Evolutionary conservation across 169 alveolate genomes (phyloP).

Genomic region (Plasmodium yoelii): DNA sequence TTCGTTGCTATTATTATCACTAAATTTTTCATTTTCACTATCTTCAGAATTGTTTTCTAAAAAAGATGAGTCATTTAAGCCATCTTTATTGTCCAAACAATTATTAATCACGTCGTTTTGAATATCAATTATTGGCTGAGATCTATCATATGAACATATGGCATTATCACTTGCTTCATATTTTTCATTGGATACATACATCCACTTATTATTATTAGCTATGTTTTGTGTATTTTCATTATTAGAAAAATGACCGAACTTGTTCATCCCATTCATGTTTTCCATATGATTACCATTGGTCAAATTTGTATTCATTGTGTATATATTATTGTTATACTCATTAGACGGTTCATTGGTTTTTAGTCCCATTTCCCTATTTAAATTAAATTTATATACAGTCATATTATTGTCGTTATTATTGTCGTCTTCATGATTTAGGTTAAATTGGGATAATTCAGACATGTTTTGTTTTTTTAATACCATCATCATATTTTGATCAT

Average conservation of each 20-base stretch:
- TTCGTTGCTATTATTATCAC: background rate
- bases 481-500: constrained; percentile 53
- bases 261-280: background rate
- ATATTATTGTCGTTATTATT: background rate
- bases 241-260: background rate
- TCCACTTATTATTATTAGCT: constrained; percentile 13
- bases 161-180: constrained; percentile 38
- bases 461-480: constrained; percentile 14
- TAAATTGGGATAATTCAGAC: background rate
- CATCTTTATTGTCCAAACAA: background rate
- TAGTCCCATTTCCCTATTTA: background rate
- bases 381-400: constrained; percentile 30
- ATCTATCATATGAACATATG: constrained; percentile 44
- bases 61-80: background rate
- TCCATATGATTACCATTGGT: background rate
- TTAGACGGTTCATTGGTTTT: background rate
- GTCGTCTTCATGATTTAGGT: constrained; percentile 4
- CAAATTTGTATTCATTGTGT: background rate
- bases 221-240: background rate
- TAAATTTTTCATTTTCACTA: background rate
- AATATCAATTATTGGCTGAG: constrained; percentile 7
- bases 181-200: constrained; percentile 63
- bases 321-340: background rate
- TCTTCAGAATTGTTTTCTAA: background rate
- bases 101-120: background rate